Evolutionary conservation across 441 rosid species (phyloP), one percentile per base, ranked within the genome.

Genomic region (Bruguiera hainesii): DNA sequence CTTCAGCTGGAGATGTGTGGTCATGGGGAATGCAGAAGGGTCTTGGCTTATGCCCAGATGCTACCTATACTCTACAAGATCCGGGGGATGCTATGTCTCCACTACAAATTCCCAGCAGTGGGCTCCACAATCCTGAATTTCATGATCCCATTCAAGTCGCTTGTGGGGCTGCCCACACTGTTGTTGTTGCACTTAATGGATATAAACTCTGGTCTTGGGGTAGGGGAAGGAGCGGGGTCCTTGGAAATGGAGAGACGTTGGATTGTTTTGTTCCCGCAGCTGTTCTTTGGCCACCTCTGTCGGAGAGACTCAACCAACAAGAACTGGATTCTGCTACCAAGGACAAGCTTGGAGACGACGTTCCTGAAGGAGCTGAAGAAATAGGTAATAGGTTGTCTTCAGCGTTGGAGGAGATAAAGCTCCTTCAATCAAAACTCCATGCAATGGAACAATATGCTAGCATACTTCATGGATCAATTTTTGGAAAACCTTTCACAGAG

Each of bases 11-110:
- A 73, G 85, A 78, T n/a, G 85, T 89, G 60, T 86, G 97, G 98
- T 90, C 93, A 0, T 93, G 96, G 98, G 98, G 97, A 59, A 90
- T 93, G 98, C 91, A 85, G 73, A 87, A 78, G 71, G 97, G 98
- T 55, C 77, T 90, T 61, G 97, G 97, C 51, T 79, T 90, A 69
- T 90, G 97, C 79, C 98, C 97, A 1, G 86, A 83, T 77, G 94
- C 94, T 68, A 78, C 79, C 65, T 88, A 78, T 60, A 11, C 79
- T 0, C 89, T 82, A 49, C 62, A 80, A 63, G 96, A 90, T 69
- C 70, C 87, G 18, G 98, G 97, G 15, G 97, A 90, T 73, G 98
- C 94, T 57, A 53, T 82, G 60, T 72, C 70, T 18, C 98, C 98
- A 20, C 62, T 80, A 35, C 72, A 63, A 66, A 75, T 87, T 10